Evolutionary conservation across 1,139 yeast genomes (phyloP).

Genomic region (Candida glucosophila): DNA sequence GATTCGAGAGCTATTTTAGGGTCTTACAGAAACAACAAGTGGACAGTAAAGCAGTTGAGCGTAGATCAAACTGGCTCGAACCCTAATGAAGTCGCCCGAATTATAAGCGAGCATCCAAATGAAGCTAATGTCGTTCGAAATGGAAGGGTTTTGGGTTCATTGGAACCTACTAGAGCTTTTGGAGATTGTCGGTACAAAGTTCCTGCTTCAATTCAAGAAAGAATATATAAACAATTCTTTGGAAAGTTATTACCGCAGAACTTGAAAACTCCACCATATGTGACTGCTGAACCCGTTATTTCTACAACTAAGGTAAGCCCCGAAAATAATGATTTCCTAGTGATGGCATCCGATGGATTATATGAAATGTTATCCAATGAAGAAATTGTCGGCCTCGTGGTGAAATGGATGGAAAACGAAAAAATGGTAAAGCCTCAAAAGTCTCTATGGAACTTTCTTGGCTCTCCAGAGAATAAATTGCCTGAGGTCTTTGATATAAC

Average conservation of each 20-base stretch:
- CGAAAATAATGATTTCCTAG: slow-evolving; percentile 72
- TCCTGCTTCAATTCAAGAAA: slow-evolving; percentile 64
- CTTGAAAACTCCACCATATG: slow-evolving; percentile 88
- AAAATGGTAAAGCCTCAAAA: slow-evolving; percentile 52
- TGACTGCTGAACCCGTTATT: slow-evolving; percentile 91
- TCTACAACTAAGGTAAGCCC: slow-evolving; percentile 75
- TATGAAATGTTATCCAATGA: slow-evolving; percentile 89
- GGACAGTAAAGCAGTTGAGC: slow-evolving; percentile 85
- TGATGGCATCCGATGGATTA: slow-evolving; percentile 90
- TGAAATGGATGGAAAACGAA: slow-evolving; percentile 84
- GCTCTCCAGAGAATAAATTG: slow-evolving; percentile 41
- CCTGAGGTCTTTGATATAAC: slow-evolving; percentile 61
- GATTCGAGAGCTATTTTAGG: slow-evolving; percentile 93
- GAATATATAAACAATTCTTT: slow-evolving; percentile 68
- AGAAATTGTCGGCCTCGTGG: slow-evolving; percentile 87
- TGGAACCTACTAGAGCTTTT: slow-evolving; percentile 94
- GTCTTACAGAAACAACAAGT: slow-evolving; percentile 56
- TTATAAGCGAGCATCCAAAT: slow-evolving; percentile 82
- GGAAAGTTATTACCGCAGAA: slow-evolving; percentile 77
- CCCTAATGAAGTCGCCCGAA: slow-evolving; percentile 76
- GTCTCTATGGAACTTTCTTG: slow-evolving; percentile 40
- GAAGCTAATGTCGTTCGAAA: slow-evolving; percentile 77
- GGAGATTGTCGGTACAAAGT: slow-evolving; percentile 94
- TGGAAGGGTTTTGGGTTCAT: slow-evolving; percentile 88
- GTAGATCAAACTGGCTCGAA: slow-evolving; percentile 94